Conservation (phyloP, 176 grass and related monocot species). For the Phoenix dactylifera region DNA sequence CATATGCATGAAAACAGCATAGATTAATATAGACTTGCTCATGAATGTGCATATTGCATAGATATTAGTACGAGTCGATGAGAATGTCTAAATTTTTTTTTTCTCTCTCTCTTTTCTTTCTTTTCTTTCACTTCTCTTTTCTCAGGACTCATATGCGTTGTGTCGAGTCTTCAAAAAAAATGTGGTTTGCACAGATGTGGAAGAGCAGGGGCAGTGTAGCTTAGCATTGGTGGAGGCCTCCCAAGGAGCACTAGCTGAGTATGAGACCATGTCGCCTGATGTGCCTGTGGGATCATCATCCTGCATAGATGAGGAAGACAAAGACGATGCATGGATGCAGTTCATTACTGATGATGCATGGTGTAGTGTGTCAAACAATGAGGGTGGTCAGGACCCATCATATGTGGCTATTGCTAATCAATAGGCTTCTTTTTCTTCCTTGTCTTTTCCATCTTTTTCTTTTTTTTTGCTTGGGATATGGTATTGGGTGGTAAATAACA, state of each 20-base stretch:
- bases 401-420: conserved; percentile 11
- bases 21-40: too few relatives aligned
- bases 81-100: too few relatives aligned
- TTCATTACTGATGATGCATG: conserved; percentile 86
- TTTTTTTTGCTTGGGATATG: conserved; percentile 5
- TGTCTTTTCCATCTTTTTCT: background rate
- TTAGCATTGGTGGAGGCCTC: conserved; percentile 42
- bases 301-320: conserved; percentile 53
- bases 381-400: conserved; percentile 2
- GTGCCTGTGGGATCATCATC: conserved; percentile 45
- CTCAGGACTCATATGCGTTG: conserved; percentile 71
- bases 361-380: conserved; percentile 49
- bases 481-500: conserved; percentile 11
- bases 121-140: background rate
- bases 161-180: conserved; percentile 99
- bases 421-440: background rate
- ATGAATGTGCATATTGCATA: too few relatives aligned
- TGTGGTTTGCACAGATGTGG: conserved; percentile 38
- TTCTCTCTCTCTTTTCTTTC: background rate
- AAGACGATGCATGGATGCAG: conserved; percentile 97
- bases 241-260: conserved; percentile 25
- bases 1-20: too few relatives aligned
- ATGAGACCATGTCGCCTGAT: conserved; percentile 10
- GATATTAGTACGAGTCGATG: too few relatives aligned
- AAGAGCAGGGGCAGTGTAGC: conserved; percentile 56